Evolutionary conservation across 192 early-diverging fungal species (phyloP).

Genomic region (Rhizophagus clarus): DNA sequence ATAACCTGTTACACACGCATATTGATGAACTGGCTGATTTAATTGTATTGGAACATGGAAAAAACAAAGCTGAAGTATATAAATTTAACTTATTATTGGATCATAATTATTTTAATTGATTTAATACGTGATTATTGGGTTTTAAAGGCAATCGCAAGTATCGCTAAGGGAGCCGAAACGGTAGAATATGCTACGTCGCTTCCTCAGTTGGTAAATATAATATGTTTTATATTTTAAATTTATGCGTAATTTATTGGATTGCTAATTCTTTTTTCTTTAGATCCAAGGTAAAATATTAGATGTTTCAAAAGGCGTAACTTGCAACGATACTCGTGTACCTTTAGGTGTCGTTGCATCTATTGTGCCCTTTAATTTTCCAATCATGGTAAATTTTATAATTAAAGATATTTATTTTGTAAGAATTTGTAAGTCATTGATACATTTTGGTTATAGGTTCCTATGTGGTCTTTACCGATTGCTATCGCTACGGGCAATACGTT

Average conservation of each 20-base stretch:
- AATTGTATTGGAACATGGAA: constrained; percentile 80
- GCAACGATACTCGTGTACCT: constrained; percentile 64
- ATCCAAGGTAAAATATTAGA: constrained; percentile 59
- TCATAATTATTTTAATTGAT: neutral
- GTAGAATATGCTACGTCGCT: constrained; percentile 75
- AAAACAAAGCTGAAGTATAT: constrained; percentile 62
- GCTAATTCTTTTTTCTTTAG: neutral
- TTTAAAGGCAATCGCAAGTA: constrained; percentile 60
- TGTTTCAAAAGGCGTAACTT: constrained; percentile 68
- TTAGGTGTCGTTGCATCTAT: constrained; percentile 79
- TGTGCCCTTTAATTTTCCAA: constrained; percentile 84
- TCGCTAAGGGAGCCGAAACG: constrained; percentile 78
- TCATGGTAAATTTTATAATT: constrained; percentile 49
- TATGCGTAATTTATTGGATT: neutral
- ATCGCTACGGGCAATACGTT: constrained; percentile 71
- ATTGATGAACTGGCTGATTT: constrained; percentile 69
- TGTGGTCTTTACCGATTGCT: constrained; percentile 81
- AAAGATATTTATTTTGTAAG: neutral
- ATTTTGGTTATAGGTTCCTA: constrained; percentile 51
- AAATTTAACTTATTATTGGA: neutral
- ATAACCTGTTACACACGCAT: constrained; percentile 57
- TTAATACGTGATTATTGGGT: neutral
- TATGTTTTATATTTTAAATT: neutral
- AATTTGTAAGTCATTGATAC: neutral
- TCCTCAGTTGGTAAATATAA: constrained; percentile 53